Evolutionary conservation across 2,329 filamentous ascomycete species (phyloP).

Genomic region (Botrytis paeoniae): DNA sequence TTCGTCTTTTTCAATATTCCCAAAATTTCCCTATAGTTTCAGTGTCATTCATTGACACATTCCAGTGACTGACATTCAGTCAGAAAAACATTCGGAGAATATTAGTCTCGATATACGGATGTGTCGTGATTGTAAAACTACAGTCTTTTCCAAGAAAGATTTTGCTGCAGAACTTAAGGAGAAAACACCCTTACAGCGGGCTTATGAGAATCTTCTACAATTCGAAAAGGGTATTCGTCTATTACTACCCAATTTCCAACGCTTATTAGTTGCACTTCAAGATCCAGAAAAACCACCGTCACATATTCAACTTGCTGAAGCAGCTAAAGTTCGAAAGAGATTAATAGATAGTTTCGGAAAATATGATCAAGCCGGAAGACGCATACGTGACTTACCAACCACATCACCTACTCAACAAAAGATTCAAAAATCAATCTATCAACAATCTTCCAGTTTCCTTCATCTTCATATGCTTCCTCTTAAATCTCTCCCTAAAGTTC

Average conservation of each 20-base stretch:
- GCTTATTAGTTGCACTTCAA: constrained; percentile 60
- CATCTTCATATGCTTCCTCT: constrained; percentile 74
- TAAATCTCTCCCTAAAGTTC: constrained; percentile 57
- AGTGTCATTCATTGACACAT: constrained; percentile 32
- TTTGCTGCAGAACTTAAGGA: constrained; percentile 58
- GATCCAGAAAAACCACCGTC: constrained; percentile 54
- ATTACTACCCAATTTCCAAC: constrained; percentile 67
- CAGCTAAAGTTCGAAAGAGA: constrained; percentile 67
- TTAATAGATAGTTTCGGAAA: constrained; percentile 70
- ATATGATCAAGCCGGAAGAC: constrained; percentile 65
- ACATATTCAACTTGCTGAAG: constrained; percentile 59
- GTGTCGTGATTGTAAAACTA: constrained; percentile 82
- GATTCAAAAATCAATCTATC: constrained; percentile 66
- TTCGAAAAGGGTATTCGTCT: constrained; percentile 69
- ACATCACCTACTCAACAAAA: constrained; percentile 60
- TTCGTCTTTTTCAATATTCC: not conserved
- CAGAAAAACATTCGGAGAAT: constrained; percentile 48
- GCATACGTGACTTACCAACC: constrained; percentile 65
- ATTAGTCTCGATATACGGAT: constrained; percentile 81
- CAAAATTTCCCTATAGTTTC: not conserved
- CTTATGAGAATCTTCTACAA: constrained; percentile 66
- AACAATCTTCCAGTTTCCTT: constrained; percentile 66
- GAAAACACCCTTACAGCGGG: constrained; percentile 58
- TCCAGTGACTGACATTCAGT: constrained; percentile 40
- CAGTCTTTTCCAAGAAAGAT: constrained; percentile 65